These are phyloP conservation scores for Zymoseptoria pseudotritici DNA, from an alignment of 2,329 filamentous ascomycete genomes.

Conservation along the genomic window DNA sequence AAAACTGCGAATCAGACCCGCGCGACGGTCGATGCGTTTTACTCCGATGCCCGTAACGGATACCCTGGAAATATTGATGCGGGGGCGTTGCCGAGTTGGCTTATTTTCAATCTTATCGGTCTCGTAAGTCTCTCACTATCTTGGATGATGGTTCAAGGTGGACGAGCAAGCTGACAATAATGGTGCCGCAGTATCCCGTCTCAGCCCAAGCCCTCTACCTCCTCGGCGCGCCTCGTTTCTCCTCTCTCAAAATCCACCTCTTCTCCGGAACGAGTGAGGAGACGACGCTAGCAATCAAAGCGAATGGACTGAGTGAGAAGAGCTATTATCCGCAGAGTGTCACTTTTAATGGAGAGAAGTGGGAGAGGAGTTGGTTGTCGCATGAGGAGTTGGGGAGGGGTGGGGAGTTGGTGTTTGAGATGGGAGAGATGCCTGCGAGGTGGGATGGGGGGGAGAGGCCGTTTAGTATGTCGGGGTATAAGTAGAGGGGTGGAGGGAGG, in stretches of 20 bases:
- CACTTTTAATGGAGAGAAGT: conserved; percentile 8
- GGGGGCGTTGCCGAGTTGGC: conserved; percentile 44
- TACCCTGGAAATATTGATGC: conserved; percentile 43
- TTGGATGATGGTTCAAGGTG: not conserved
- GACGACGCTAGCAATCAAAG: conserved; percentile 8
- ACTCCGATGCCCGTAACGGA: conserved; percentile 33
- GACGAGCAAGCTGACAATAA: too few relatives aligned
- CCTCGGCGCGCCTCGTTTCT: conserved; percentile 41
- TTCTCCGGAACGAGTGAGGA: conserved; percentile 11
- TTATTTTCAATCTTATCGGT: conserved; percentile 45
- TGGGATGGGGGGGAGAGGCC: conserved; percentile 19
- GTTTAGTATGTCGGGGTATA: conserved; percentile 7
- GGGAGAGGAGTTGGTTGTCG: conserved; percentile 15
- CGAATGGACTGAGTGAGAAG: conserved; percentile 6
- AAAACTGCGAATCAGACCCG: conserved; percentile 32
- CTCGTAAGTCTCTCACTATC: conserved; percentile 13
- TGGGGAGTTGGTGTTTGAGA: conserved; percentile 14
- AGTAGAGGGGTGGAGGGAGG: too few relatives aligned
- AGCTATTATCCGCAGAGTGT: conserved; percentile 14
- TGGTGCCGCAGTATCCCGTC: conserved; percentile 32
- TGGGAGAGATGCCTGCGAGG: conserved; percentile 6
- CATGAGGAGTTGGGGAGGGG: conserved; percentile 13
- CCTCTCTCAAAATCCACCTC: conserved; percentile 8
- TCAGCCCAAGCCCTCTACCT: conserved; percentile 44
- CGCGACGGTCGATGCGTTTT: conserved; percentile 36